Base-by-base conservation (phyloP, 257 asterid genomes). In the Solanum chiquidenum region DNA sequence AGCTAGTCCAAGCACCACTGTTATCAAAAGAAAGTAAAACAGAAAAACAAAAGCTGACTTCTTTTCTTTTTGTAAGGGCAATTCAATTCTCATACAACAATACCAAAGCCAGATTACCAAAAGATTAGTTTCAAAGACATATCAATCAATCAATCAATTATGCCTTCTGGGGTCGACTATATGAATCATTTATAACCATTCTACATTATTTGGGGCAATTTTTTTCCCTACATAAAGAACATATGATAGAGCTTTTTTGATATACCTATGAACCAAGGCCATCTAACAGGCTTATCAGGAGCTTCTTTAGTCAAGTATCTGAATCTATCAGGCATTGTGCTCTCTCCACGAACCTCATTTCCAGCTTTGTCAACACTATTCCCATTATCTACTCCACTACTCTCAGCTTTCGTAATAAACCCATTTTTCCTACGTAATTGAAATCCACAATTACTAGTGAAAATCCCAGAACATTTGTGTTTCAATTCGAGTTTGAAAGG, bases 211-310 rank as follows among this genome's bases (percentile, higher is more conserved):
- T 33, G 46, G 7, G 27, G 27, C 14, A 5, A 2, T 14, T 49
- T 12, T 46, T 14, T 49, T 2, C 60, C 21, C 58, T 49, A 49
- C 58, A 49, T 29, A 29, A 29, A 49, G 60, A 4, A 29, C 10
- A 29, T 29, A 13, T 3, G 33, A 29, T 13, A 29, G 23, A 40
- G n/a, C 7, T 38, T 40, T 11, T 23, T n/a, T 5, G 4, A 77
- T n/a, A n/a, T 86, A 96, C 98, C 98, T 31, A 96, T 89, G 79
- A 94, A 89, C 95, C 93, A 94, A 84, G 98, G 98, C 98, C 98
- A 95, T 75, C 94, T 83, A 85, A 94, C 89, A 79, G 98, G 96
- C 90, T 92, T 91, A 46, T 93, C 99, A 87, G 98, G 95, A 88
- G 87, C 98, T 91, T 94, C 98, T 91, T 91, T 94, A n/a, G 94